A percentile compares a stretch with the other conserved stretches of the same genome.
Evolutionary conservation across 2,329 filamentous ascomycete species (phyloP).

Genomic region (Aureobasidium melanogenum): DNA sequence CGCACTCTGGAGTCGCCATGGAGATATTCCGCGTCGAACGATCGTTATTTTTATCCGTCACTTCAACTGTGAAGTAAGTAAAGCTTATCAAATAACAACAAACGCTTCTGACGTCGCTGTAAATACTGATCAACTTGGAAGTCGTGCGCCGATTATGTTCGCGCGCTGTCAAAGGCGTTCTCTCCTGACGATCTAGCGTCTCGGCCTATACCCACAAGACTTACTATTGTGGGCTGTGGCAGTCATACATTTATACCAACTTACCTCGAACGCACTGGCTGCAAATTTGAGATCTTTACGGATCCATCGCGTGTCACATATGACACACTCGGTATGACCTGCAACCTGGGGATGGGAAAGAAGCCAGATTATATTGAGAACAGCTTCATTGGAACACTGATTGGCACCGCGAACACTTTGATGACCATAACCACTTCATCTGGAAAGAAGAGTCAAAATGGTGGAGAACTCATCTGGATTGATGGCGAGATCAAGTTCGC

Average conservation of each 20-base stretch:
- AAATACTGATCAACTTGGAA: conserved; percentile 3
- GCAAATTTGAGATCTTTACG: conserved; percentile 25
- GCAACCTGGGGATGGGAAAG: conserved; percentile 18
- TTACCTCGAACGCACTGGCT: conserved; percentile 23
- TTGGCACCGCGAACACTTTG: conserved; percentile 14
- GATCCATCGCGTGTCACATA: conserved; percentile 25
- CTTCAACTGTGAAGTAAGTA: conserved; percentile 31
- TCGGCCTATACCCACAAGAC: conserved; percentile 19
- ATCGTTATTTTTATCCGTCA: conserved; percentile 32
- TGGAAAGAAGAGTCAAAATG: conserved; percentile 24
- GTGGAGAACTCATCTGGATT: conserved; percentile 31
- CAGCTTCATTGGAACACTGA: conserved; percentile 7
- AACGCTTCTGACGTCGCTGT: background rate
- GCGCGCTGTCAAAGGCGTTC: conserved; percentile 20
- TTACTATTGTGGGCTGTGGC: conserved; percentile 29
- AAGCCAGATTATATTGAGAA: conserved; percentile 22
- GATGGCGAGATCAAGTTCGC: conserved; percentile 26
- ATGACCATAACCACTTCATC: conserved; percentile 19
- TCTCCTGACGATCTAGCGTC: conserved; percentile 16
- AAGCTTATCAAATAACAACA: background rate
- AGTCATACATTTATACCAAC: conserved; percentile 21
- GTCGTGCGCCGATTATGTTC: conserved; percentile 28
- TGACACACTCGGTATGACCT: conserved; percentile 24
- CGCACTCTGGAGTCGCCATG: background rate
- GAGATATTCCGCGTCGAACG: conserved; percentile 13